Base-by-base conservation (phyloP, 1,139 yeast species). In the Suhomyces guaymorum region DNA sequence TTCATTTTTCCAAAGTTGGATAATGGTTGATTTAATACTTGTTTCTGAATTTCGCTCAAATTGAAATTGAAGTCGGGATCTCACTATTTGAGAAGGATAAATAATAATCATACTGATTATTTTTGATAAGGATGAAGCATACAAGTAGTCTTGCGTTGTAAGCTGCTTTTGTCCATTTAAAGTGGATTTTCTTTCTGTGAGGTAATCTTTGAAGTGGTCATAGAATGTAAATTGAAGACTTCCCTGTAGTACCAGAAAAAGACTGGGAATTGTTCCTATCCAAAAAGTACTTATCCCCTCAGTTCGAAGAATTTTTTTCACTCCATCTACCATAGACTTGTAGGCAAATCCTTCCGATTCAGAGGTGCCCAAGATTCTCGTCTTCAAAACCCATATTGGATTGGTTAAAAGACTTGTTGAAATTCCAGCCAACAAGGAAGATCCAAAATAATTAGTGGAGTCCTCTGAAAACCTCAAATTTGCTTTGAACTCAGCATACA, bases 311-410 rank as follows among this genome's bases (percentile, higher is more conserved):
- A 89, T 78, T 28, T 71, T 58, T 7, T 41, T 44, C 0, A 79
- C 51, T 0, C 95, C 95, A 42, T 81, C 79, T 7, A 50, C 7
- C 9, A 80, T 57, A 0, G 87, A 78, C 10, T 54, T 57, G 52
- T 87, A 86, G 0, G 87, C 82, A 7, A 68, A 70, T 0, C 63
- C 60, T 1, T 67, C 59, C 3, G 49, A 44, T 23, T 67, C 61
- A 11, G 78, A 64, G 2, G 87, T 68, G 15, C 89, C 80, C 48
- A 92, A 67, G 44, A 90, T 82, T 39, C 97, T 69, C 0, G 98
- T 92, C 59, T 92, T 92, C 26, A 88, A 59, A 3, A 88, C 94
- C 96, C 96, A 88, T 5, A 92, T 74, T 1, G 98, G 98, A 55
- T 89, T 92, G 1, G 98, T 90, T 11, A 85, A 33, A 0, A 87